phyloP scores from a whole-genome alignment of 208 protist species.

The Leishmania martiniquensis region DNA sequence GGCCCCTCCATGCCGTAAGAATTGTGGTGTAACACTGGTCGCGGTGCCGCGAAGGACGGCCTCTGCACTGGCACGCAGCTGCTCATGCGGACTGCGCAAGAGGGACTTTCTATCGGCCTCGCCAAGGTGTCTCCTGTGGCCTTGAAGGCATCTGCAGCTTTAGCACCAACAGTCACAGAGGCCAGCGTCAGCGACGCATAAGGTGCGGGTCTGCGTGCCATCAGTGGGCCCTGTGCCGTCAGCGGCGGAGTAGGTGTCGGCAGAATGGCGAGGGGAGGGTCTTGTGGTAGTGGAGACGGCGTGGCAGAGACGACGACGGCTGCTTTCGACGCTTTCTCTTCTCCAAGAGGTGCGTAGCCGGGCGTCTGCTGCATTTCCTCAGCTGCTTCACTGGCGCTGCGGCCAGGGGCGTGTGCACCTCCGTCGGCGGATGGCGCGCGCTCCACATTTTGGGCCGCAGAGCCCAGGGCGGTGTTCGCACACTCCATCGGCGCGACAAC shows the following conservation, averaged over 20 bases:
- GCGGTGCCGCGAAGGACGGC: not conserved
- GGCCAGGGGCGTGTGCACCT: not conserved
- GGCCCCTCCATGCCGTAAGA: constrained; percentile 1
- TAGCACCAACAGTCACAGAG: not conserved
- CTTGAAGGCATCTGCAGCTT: not conserved
- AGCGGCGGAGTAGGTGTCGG: constrained; percentile 4
- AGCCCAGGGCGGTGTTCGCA: not conserved
- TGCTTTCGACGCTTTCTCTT: not conserved
- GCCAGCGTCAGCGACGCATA: not conserved
- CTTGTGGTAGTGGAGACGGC: not conserved
- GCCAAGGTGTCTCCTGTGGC: not conserved
- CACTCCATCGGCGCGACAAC: not conserved
- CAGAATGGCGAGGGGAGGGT: not conserved
- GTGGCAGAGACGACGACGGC: not conserved
- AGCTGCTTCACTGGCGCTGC: not conserved
- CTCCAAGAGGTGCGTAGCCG: not conserved
- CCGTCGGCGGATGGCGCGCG: not conserved
- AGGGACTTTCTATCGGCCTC: not conserved
- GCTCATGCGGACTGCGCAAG: not conserved
- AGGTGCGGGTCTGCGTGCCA: not conserved
- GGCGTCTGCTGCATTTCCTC: not conserved
- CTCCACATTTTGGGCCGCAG: not conserved
- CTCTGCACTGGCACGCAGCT: not conserved
- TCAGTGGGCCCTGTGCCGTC: constrained; percentile 2
- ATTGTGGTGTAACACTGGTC: constrained; percentile 10